phyloP scores from a whole-genome alignment of 805 yeast species.

The Lipomyces yamadae region DNA sequence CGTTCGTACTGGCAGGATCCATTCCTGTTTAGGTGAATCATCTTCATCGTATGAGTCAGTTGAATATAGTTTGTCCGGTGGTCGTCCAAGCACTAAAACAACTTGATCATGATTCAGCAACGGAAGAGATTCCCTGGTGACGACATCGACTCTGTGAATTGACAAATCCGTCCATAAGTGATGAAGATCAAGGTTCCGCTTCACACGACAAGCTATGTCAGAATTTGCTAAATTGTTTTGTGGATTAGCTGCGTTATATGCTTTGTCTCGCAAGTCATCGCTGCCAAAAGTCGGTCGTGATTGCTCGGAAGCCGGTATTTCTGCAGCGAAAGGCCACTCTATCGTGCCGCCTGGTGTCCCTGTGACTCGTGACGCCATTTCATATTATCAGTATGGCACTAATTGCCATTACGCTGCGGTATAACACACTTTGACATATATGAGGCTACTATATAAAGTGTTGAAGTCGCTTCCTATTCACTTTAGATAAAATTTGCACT shows the following conservation, averaged over 20 bases:
- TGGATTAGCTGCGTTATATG: slow-evolving; percentile 18
- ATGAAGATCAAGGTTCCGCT: slow-evolving; percentile 46
- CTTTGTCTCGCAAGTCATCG: slow-evolving; percentile 17
- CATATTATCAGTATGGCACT: background rate
- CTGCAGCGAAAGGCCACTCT: background rate
- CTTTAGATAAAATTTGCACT: no score
- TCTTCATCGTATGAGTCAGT: slow-evolving; percentile 39
- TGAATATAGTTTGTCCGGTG: slow-evolving; percentile 47
- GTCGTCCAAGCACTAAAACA: slow-evolving; percentile 42
- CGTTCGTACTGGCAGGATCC: slow-evolving; percentile 41
- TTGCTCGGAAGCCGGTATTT: background rate
- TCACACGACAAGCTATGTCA: slow-evolving; percentile 38
- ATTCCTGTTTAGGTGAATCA: slow-evolving; percentile 34
- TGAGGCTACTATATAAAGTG: no score
- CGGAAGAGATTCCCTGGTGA: slow-evolving; percentile 12
- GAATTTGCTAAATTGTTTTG: slow-evolving; percentile 22
- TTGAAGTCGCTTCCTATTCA: no score
- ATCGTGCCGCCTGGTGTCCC: background rate
- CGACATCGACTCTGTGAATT: slow-evolving; percentile 29
- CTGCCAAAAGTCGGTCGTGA: slow-evolving; percentile 3
- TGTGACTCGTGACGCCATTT: background rate
- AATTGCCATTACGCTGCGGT: background rate
- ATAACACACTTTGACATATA: background rate
- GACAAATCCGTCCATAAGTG: slow-evolving; percentile 47
- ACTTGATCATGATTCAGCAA: slow-evolving; percentile 14